Evolutionary conservation across 1,284 basidiomycete genomes (phyloP).

Genomic region (Acaromyces ingoldii): DNA sequence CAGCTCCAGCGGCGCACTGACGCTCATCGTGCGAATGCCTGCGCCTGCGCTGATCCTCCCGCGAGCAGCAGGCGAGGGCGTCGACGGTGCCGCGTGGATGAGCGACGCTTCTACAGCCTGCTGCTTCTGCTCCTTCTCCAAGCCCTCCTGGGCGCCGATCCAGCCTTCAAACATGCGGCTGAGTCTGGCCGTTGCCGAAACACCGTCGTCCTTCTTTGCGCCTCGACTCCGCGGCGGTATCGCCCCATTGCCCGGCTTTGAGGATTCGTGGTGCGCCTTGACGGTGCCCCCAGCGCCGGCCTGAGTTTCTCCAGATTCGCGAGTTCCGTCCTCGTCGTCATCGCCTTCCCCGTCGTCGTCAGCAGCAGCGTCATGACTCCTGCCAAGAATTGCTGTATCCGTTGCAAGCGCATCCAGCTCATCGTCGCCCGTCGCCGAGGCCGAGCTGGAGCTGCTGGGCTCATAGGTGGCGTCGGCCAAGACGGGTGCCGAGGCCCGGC

Average conservation of each 20-base stretch:
- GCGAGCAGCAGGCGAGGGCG: neutral
- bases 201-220: too few relatives aligned
- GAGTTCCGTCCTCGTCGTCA: too few relatives aligned
- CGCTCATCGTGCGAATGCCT: conserved; percentile 24
- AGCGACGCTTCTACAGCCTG: neutral
- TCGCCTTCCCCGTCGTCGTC: neutral
- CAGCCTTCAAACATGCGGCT: conserved; percentile 43
- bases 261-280: too few relatives aligned
- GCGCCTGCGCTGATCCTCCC: neutral
- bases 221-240: conserved; percentile 17
- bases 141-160: conserved; percentile 17
- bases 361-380: conserved; percentile 17
- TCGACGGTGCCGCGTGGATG: too few relatives aligned
- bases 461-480: too few relatives aligned
- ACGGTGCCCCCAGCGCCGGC: too few relatives aligned
- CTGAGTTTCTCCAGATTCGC: too few relatives aligned
- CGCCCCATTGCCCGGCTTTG: too few relatives aligned
- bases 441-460: neutral
- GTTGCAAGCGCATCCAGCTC: conserved; percentile 23
- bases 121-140: too few relatives aligned
- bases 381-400: conserved; percentile 13
- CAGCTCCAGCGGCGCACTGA: conserved; percentile 37
- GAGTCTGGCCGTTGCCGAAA: conserved; percentile 29
- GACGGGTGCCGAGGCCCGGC: too few relatives aligned
- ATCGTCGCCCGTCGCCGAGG: conserved; percentile 18